Evolutionary conservation across 2,329 filamentous ascomycete species (phyloP).

Genomic region (Ceratocystis harringtonii): DNA sequence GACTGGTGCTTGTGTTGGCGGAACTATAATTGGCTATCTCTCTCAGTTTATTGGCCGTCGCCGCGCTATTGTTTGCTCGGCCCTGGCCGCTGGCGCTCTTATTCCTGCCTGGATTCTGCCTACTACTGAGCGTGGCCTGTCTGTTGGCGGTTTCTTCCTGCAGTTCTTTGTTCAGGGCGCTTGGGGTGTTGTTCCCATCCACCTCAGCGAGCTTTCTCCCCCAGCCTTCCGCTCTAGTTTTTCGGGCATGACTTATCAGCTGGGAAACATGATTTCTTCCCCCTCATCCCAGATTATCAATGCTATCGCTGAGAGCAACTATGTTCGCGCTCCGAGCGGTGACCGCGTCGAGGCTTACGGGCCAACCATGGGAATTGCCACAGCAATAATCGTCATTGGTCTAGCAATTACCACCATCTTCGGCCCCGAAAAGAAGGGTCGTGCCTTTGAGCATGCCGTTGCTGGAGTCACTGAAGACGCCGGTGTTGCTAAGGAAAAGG

Average conservation of each 20-base stretch:
- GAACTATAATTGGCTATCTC: constrained; percentile 56
- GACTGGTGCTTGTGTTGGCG: constrained; percentile 58
- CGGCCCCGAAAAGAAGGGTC: constrained; percentile 60
- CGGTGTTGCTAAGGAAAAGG: constrained; percentile 16
- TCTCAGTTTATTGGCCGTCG: constrained; percentile 64
- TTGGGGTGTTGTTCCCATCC: constrained; percentile 63
- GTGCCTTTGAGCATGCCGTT: constrained; percentile 48
- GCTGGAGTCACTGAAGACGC: constrained; percentile 23
- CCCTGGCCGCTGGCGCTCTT: constrained; percentile 43
- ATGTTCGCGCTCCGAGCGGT: constrained; percentile 39
- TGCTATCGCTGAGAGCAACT: constrained; percentile 49
- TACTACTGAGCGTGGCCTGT: constrained; percentile 41
- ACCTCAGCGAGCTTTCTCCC: constrained; percentile 62
- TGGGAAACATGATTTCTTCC: constrained; percentile 58
- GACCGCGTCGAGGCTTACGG: constrained; percentile 53
- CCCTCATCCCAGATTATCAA: constrained; percentile 66
- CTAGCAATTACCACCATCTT: constrained; percentile 53
- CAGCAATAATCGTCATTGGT: constrained; percentile 57
- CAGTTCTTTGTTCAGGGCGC: constrained; percentile 67
- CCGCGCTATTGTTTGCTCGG: constrained; percentile 46
- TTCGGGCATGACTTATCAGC: constrained; percentile 59
- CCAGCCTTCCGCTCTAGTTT: constrained; percentile 60
- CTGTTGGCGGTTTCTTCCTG: constrained; percentile 57
- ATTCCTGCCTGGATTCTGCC: constrained; percentile 60
- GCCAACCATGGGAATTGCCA: constrained; percentile 59